Base-by-base conservation (phyloP, 768 basidiomycete genomes). In the Boletus speciosus region DNA sequence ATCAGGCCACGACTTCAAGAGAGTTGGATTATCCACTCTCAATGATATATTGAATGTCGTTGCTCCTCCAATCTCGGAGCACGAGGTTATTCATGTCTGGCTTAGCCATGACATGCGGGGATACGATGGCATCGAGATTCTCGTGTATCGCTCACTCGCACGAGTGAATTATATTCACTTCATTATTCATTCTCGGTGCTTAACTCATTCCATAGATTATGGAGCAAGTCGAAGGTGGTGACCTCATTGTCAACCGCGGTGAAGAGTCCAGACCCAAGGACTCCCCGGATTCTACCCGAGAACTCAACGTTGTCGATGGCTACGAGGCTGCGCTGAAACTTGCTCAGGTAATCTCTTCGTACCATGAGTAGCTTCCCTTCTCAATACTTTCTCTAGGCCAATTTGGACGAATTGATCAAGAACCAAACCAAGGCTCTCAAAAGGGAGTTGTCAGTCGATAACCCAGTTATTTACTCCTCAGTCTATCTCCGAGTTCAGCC, bases 51-150 rank as follows among this genome's bases (percentile, higher is more conserved):
- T 99, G 47, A 96, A 98, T 67, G 96, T 88, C 29, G 96, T 99
- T 55, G 97, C 97, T 0, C 97, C 97, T 39, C 97, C 97, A 12
- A 98, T 98, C 63, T 91, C 95, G 25, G 95, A 96, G 69, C 96
- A 98, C 67, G 97, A 99, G 72, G 93, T 98, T 15, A 94, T 99
- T 59, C 85, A 97, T 68, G 86, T 99, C 8, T 93, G 91, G 88
- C 74, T 99, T 37, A 89, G 88, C 65, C 95, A 98, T 73, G 94
- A 97, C 61, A 95, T 99, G 95, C 78, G 81, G 58, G 97, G 97
- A 16, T 98, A 96, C 67, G 93, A 95, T 53, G 97, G 97, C 7
- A 81, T 98, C 40, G 96, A 98, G 73, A 81, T 86, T 11, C 80
- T 99, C n/a, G 90, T 94, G 25, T 98, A 97, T 73, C 83, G 87